Percentiles rank a stretch among this genome's conserved stretches.
These are phyloP conservation scores for Trichoderma aggressivum DNA, from an alignment of 2,329 filamentous ascomycete genomes.

Conservation along the genomic window DNA sequence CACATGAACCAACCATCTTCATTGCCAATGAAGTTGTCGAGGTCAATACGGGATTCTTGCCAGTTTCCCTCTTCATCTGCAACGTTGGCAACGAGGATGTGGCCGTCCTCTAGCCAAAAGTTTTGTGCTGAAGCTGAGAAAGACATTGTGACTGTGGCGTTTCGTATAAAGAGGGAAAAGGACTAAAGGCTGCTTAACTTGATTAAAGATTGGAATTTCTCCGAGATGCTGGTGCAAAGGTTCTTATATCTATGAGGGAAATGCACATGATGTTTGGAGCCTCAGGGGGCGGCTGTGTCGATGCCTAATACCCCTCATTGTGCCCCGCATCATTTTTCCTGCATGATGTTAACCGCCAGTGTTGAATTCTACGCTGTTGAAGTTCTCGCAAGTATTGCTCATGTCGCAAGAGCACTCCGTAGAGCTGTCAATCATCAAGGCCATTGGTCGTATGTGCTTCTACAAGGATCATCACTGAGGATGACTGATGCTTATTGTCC, in stretches of 20 bases:
- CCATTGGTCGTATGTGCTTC: background rate
- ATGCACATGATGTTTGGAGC: background rate
- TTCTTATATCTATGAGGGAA: background rate
- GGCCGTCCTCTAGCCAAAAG: slow-evolving; percentile 15
- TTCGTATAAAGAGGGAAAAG: background rate
- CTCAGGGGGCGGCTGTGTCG: slow-evolving; percentile 4
- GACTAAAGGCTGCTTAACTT: background rate
- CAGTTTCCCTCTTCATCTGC: background rate
- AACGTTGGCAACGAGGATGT: slow-evolving; percentile 19
- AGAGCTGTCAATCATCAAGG: background rate
- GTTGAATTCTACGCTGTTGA: background rate
- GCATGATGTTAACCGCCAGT: background rate
- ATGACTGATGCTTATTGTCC: background rate
- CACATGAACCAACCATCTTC: slow-evolving; percentile 21
- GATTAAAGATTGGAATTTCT: background rate
- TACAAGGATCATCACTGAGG: background rate
- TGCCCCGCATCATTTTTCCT: background rate
- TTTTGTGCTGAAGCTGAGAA: slow-evolving; percentile 9
- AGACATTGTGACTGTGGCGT: slow-evolving; percentile 12
- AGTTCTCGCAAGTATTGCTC: background rate
- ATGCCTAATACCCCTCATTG: background rate
- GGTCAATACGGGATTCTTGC: slow-evolving; percentile 5
- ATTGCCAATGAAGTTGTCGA: slow-evolving; percentile 21
- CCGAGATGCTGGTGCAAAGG: background rate
- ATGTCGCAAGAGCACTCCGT: background rate